Base-by-base conservation (phyloP, 2,329 filamentous ascomycete genomes). In the Aspergillus phoenicis region DNA sequence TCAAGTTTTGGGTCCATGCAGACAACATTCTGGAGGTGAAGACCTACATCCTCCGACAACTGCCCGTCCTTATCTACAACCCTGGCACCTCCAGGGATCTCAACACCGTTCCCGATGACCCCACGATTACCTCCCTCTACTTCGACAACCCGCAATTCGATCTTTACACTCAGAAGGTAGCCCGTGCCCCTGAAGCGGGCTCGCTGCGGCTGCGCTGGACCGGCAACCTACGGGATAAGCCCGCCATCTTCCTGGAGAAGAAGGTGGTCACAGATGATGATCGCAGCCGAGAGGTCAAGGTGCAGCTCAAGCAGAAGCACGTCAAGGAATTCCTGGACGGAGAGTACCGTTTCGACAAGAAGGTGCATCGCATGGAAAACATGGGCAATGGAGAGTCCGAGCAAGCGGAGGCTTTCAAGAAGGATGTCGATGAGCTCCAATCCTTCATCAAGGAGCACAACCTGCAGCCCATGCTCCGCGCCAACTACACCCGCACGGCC, bases 21-120 rank as follows among this genome's bases (percentile, higher is more conserved):
- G 95, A 99, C 71, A 98, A 99, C 78, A 83, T 98, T 28, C 87
- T 98, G 68, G 95, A 99, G 80, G 92, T 98, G 75, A 97, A 98
- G 84, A 98, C 95, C 5, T 88, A 92, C 71, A 96, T 99, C 63
- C 85, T 98, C 33, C 91, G 95, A 64, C 91, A 91, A 60, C 84
- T 99, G 22, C 95, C 95, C 1, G 88, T 96, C 30, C 87, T 99
- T 15, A 89, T 99, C 22, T 99, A 97, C 79, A 97, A 95, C 74
- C 89, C 95, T 49, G 89, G 93, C 68, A 71, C 90, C 1, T 88
- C 91, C 33, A 96, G 94, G 78, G 85, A 95, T 68, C 85, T 91
- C 47, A 92, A 97, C 70, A 87, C 87, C 49, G 87, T 85, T 62
- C 86, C 93, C 66, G 82, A 83, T 51, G 94, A 98, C 71, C 95